These are phyloP conservation scores for Pseudopyricularia cyperi DNA, from an alignment of 2,329 filamentous ascomycete species.

Conservation along the genomic window DNA sequence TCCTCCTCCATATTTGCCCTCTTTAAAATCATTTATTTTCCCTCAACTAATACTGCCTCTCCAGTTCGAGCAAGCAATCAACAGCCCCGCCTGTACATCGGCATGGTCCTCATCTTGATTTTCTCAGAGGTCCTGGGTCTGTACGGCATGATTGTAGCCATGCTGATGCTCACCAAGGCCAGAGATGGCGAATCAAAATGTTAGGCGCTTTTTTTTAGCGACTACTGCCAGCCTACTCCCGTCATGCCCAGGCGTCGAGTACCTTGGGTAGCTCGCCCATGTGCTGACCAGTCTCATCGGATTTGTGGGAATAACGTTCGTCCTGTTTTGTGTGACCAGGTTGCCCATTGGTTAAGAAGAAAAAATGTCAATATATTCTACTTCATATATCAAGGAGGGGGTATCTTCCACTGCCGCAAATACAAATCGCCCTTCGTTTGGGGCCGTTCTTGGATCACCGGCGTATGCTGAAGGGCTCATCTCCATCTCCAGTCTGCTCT, in stretches of 20 bases:
- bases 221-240: too few relatives aligned
- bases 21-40: neutral
- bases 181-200: conserved; percentile 12
- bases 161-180: conserved; percentile 33
- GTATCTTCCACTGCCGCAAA: neutral
- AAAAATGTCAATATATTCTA: neutral
- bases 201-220: too few relatives aligned
- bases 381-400: neutral
- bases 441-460: neutral
- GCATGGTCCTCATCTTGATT: conserved; percentile 98
- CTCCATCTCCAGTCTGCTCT: neutral
- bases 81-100: conserved; percentile 77
- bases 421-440: neutral
- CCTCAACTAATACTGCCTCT: neutral
- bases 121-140: conserved; percentile 59
- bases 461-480: neutral
- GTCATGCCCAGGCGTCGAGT: too few relatives aligned
- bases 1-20: too few relatives aligned
- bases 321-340: too few relatives aligned
- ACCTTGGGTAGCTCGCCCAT: too few relatives aligned
- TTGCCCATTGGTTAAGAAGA: too few relatives aligned
- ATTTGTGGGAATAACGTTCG: too few relatives aligned
- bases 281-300: too few relatives aligned
- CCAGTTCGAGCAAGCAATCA: conserved; percentile 30
- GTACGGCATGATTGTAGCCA: conserved; percentile 33